Evolutionary conservation across 2,329 filamentous ascomycete genomes (phyloP).

Genomic region (Magnaporthiopsis incrustans): DNA sequence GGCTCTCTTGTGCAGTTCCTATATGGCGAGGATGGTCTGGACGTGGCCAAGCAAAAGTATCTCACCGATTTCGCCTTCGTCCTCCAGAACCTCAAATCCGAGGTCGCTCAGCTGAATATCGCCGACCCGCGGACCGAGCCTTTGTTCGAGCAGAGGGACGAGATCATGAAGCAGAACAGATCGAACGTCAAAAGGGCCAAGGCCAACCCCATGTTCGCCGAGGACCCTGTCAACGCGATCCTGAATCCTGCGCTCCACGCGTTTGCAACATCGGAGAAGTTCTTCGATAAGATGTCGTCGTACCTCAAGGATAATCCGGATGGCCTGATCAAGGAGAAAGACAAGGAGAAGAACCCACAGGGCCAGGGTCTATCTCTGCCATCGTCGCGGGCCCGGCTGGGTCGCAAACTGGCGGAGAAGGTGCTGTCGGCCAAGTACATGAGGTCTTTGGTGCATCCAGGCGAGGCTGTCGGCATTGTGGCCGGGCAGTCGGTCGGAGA

Average conservation of each 20-base stretch:
- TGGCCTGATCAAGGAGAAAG: constrained; percentile 44
- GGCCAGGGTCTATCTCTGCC: constrained; percentile 13
- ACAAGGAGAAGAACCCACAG: constrained; percentile 20
- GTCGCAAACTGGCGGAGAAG: constrained; percentile 70
- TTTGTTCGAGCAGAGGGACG: constrained; percentile 44
- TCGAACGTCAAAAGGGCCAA: constrained; percentile 67
- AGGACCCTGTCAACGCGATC: constrained; percentile 66
- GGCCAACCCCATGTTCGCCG: constrained; percentile 44
- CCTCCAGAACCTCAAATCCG: constrained; percentile 74
- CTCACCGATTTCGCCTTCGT: constrained; percentile 85
- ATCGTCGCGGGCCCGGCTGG: constrained; percentile 32
- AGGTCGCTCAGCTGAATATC: constrained; percentile 69
- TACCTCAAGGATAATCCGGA: constrained; percentile 75
- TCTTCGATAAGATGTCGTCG: constrained; percentile 62
- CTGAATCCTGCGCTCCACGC: constrained; percentile 71
- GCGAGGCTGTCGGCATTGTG: constrained; percentile 93
- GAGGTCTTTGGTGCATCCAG: constrained; percentile 83
- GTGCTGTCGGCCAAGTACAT: constrained; percentile 90
- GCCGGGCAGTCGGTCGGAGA: constrained; percentile 96
- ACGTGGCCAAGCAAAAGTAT: constrained; percentile 91
- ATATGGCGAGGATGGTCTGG: constrained; percentile 92
- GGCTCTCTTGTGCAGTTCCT: constrained; percentile 91
- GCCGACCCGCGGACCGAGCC: constrained; percentile 36
- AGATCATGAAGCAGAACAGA: constrained; percentile 73
- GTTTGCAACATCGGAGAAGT: constrained; percentile 84